Base-by-base conservation (phyloP, 2,329 filamentous ascomycete species). In the Fonsecaea pedrosoi region DNA sequence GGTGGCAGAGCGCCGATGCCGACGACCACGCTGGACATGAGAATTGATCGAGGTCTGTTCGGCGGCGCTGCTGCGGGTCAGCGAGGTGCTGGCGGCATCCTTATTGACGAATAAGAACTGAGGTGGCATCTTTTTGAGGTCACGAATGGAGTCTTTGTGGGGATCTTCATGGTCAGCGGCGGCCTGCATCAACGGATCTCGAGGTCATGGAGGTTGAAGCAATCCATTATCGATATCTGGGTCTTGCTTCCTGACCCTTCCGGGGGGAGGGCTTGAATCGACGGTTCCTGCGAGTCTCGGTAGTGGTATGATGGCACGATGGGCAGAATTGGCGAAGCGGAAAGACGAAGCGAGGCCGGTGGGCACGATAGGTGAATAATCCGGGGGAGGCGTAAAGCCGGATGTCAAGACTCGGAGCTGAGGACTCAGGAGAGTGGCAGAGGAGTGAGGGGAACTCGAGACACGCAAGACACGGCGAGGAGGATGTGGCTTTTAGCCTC, bases 71-170 rank as follows among this genome's bases (percentile, higher is more conserved):
- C 70, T 69, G 48, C 67, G 70, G 21, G 70, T 69, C 54, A 72
- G 54, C 45, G 65, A 68, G 37, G 58, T 40, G 40, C 69, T 70
- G 45, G 45, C 59, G 18, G 69, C 69, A 59, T 68, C 67, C 65
- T 72, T 72, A 58, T 72, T 72, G 54, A 72, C 67, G 61, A 72
- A 72, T 53, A 72, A 40, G 62, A 71, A 72, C 25, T 59, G 60
- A 25, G 62, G 65, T n/a, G 69, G 54, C 69, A 71, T 70, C 37
- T 57, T 50, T 50, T 59, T 55, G 34, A 57, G 59, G 40, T 60
- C 58, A 54, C 21, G 21, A 12, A 55, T 60, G 42, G 56, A 53
- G 40, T 12, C 56, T 55, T 54, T n/a, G 62, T 50, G 59, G 30
- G 30, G 56, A 58, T 53, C 63, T 62, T 66, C 68, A 70, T 67